Percentiles rank a stretch among this genome's conserved stretches.
Conservation (phyloP, 495 filamentous ascomycete genomes). For the Penicillium odoratum region DNA sequence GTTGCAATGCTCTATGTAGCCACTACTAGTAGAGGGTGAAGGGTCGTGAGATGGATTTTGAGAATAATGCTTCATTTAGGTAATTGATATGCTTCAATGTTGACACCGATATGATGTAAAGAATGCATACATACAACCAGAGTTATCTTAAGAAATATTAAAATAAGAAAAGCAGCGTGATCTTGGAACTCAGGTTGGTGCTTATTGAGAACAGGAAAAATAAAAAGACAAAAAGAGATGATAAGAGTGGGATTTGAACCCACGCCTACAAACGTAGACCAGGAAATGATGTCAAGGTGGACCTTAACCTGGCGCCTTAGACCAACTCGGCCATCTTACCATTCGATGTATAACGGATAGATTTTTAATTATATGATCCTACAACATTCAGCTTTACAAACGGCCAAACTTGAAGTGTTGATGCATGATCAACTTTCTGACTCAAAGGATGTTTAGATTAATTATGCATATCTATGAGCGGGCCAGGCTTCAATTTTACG, state of each 20-base stretch:
- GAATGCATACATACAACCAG: too few relatives aligned
- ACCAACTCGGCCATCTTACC: conserved; percentile 37
- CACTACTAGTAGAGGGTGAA: neutral
- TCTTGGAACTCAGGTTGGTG: too few relatives aligned
- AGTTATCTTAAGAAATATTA: neutral
- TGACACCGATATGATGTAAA: too few relatives aligned
- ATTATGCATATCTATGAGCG: too few relatives aligned
- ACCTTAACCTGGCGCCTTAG: conserved; percentile 37
- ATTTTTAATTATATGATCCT: neutral
- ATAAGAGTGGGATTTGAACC: conserved; percentile 43
- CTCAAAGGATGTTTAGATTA: too few relatives aligned
- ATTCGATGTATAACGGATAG: neutral
- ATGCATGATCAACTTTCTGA: too few relatives aligned
- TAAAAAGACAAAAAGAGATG: conserved; percentile 16
- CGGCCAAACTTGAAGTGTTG: too few relatives aligned
- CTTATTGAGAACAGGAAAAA: neutral
- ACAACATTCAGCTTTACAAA: neutral
- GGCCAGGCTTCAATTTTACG: too few relatives aligned
- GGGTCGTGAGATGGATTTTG: neutral
- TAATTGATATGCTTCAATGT: too few relatives aligned
- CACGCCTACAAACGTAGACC: conserved; percentile 34
- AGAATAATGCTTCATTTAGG: neutral
- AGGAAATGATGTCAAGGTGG: conserved; percentile 31
- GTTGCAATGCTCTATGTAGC: neutral
- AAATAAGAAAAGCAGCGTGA: neutral